Conservation (phyloP, 108 stramenopile genomes). For the Bacterosira constricta region DNA sequence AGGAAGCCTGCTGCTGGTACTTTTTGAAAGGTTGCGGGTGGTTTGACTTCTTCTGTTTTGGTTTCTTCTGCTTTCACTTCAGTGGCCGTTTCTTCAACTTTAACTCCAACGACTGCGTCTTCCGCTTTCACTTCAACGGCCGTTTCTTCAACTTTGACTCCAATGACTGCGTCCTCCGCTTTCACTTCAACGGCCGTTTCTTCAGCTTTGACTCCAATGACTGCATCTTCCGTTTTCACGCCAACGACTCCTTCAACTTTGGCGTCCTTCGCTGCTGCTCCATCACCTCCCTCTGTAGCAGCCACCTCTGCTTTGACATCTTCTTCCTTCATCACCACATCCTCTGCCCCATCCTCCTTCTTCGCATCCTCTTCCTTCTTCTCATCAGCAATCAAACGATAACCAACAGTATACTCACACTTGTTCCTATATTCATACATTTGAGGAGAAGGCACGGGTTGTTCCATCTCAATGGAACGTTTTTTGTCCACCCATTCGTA, state of each 20-base stretch:
- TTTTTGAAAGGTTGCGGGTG: conserved; percentile 20
- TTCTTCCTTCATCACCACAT: conserved; percentile 3
- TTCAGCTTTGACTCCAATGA: too few species aligned
- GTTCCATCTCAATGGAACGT: conserved; percentile 51
- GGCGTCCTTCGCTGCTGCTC: too few species aligned
- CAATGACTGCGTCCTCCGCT: too few species aligned
- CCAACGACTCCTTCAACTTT: not conserved
- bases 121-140: not conserved
- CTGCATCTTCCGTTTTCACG: not conserved
- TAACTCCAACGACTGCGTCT: too few species aligned
- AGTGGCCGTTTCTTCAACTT: not conserved
- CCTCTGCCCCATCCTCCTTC: conserved; percentile 16
- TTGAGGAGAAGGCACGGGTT: conserved; percentile 57
- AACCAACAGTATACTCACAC: conserved; percentile 89
- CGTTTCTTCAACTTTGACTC: not conserved
- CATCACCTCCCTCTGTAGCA: too few species aligned
- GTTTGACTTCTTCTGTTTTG: not conserved
- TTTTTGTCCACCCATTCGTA: conserved; percentile 63
- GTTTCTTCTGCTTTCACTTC: not conserved
- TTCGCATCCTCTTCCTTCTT: conserved; percentile 13
- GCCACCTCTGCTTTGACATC: not conserved
- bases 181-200: not conserved
- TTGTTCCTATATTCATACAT: conserved; percentile 85
- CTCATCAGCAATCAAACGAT: conserved; percentile 22
- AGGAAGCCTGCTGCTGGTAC: conserved; percentile 81